These are phyloP conservation scores for Cryphonectria japonica DNA, from an alignment of 2,329 filamentous ascomycete species.

Conservation along the genomic window DNA sequence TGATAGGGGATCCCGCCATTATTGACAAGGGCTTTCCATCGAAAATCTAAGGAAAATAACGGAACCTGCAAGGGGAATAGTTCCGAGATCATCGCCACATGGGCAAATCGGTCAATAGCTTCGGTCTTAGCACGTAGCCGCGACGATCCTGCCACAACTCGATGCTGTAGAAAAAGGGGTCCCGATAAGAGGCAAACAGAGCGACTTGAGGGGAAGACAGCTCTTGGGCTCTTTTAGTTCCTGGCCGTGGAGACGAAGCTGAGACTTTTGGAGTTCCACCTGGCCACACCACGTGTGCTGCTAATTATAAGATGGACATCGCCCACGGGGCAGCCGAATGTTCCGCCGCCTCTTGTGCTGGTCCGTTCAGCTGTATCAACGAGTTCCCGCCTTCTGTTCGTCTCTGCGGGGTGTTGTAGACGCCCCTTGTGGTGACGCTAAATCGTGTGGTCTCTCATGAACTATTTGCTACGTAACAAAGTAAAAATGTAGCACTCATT, in stretches of 20 bases:
- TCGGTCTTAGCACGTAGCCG: neutral
- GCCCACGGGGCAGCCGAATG: neutral
- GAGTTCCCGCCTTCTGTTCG: neutral
- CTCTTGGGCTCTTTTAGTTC: too few species aligned
- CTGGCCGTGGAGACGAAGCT: too few species aligned
- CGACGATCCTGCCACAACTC: neutral
- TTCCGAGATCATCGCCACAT: neutral
- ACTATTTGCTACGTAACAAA: neutral
- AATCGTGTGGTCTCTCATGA: neutral
- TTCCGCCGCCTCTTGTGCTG: neutral
- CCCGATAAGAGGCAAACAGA: neutral
- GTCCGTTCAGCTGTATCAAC: neutral
- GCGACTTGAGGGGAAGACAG: neutral
- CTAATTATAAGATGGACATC: neutral
- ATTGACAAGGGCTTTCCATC: neutral
- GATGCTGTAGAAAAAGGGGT: neutral
- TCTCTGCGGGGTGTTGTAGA: neutral
- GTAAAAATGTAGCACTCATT: neutral
- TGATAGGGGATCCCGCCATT: neutral
- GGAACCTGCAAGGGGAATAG: neutral
- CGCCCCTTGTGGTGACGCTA: neutral
- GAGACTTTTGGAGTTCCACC: neutral
- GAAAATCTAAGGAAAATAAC: neutral
- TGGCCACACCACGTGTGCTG: neutral
- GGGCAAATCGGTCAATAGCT: neutral